Evolutionary conservation across 2,329 filamentous ascomycete genomes (phyloP).

Genomic region (Xylaria sp.): DNA sequence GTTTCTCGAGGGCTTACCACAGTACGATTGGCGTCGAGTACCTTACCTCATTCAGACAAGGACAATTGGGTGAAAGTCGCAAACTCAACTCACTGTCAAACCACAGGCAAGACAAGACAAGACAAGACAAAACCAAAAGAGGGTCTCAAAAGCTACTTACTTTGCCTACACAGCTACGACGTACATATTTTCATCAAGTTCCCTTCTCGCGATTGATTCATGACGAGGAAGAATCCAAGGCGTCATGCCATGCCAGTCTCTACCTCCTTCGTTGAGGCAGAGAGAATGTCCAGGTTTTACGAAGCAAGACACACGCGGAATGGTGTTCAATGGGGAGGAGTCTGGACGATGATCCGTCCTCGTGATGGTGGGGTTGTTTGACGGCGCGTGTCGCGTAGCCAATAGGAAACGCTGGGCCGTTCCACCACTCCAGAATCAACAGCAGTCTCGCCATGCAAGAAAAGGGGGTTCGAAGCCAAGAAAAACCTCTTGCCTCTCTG

Average conservation of each 20-base stretch:
- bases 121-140: too few species aligned
- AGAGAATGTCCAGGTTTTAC: constrained; percentile 1
- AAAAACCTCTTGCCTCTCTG: neutral
- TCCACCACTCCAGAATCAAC: constrained; percentile 19
- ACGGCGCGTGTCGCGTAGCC: constrained; percentile 24
- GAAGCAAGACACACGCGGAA: constrained; percentile 10
- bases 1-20: too few species aligned
- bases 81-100: too few species aligned
- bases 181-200: neutral
- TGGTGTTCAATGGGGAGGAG: constrained; percentile 20
- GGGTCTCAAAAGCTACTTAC: too few species aligned
- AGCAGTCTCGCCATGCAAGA: constrained; percentile 25
- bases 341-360: constrained; percentile 19
- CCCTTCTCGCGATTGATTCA: neutral
- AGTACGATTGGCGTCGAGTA: too few species aligned
- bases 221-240: neutral
- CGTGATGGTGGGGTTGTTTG: constrained; percentile 25
- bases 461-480: constrained; percentile 33
- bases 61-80: too few species aligned
- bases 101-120: too few species aligned
- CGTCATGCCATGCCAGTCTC: neutral
- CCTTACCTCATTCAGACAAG: too few species aligned
- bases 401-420: constrained; percentile 23
- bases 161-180: neutral
- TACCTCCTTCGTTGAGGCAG: too few species aligned